These are phyloP conservation scores for Termitomyces sp. DNA, from an alignment of 768 basidiomycete species.

Conservation along the genomic window DNA sequence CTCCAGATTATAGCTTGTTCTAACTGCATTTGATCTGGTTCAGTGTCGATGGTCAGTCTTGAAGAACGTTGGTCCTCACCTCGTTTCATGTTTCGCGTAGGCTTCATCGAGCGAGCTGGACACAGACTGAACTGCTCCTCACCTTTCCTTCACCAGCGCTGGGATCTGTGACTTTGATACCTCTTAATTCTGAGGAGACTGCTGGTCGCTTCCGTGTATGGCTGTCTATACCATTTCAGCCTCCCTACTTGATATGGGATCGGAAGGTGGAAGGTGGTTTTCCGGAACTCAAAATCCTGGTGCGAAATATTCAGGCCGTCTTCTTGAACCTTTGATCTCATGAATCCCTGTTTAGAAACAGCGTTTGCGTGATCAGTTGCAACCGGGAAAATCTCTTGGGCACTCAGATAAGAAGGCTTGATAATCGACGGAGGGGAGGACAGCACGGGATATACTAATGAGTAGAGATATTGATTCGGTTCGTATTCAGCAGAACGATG, in stretches of 20 bases:
- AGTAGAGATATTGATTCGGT: not conserved
- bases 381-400: slow-evolving; percentile 80
- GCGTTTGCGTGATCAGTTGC: slow-evolving; percentile 76
- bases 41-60: slow-evolving; percentile 79
- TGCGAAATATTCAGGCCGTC: slow-evolving; percentile 24
- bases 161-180: slow-evolving; percentile 66
- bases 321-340: not conserved
- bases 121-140: slow-evolving; percentile 87
- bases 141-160: slow-evolving; percentile 85
- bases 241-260: slow-evolving; percentile 74
- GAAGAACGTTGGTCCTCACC: not conserved
- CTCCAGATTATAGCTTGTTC: not conserved
- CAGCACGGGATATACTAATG: not conserved
- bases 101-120: slow-evolving; percentile 92
- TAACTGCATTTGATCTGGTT: not conserved
- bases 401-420: slow-evolving; percentile 73
- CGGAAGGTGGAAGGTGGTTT: slow-evolving; percentile 90
- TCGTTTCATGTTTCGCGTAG: slow-evolving; percentile 36
- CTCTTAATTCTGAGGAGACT: slow-evolving; percentile 77
- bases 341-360: slow-evolving; percentile 63
- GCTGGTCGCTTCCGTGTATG: slow-evolving; percentile 91
- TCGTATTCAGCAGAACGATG: not conserved
- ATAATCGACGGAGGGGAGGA: not conserved
- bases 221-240: slow-evolving; percentile 47
- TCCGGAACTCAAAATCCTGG: slow-evolving; percentile 84